Conservation (phyloP, 1,284 basidiomycete genomes). For the Mycosarcoma mackinlayi region DNA sequence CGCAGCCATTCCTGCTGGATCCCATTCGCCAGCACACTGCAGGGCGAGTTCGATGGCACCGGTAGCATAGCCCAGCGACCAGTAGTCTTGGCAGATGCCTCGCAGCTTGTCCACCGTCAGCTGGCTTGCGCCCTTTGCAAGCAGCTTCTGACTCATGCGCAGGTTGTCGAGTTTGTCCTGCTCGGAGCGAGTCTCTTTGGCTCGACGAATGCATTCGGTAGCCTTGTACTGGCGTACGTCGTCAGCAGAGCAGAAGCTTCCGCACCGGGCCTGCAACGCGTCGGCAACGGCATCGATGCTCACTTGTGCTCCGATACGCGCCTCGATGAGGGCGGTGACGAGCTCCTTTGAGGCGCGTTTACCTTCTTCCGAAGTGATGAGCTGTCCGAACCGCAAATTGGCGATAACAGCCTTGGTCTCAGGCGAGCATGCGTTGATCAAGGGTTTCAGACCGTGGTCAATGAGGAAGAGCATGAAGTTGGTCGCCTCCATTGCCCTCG, state of each 20-base stretch:
- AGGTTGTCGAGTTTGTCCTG: constrained; percentile 37
- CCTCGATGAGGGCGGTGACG: constrained; percentile 84
- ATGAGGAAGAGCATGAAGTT: constrained; percentile 90
- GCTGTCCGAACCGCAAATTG: constrained; percentile 55
- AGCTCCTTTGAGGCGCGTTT: constrained; percentile 82
- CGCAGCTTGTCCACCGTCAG: constrained; percentile 85
- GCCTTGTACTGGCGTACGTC: constrained; percentile 99
- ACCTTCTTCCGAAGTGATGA: constrained; percentile 81
- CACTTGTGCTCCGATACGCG: constrained; percentile 94
- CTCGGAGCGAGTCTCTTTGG: constrained; percentile 82
- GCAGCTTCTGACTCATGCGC: constrained; percentile 72
- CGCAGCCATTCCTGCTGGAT: constrained; percentile 74
- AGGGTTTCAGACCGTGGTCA: constrained; percentile 88
- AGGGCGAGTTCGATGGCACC: constrained; percentile 89
- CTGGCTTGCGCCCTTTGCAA: constrained; percentile 85
- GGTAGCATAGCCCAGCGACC: constrained; percentile 81
- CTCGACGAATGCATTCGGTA: constrained; percentile 89
- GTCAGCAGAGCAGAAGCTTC: constrained; percentile 96
- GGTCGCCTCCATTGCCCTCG: constrained; percentile 74
- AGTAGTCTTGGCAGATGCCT: constrained; percentile 87
- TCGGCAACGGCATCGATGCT: constrained; percentile 97
- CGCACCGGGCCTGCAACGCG: constrained; percentile 90
- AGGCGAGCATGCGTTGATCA: constrained; percentile 73
- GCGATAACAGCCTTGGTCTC: constrained; percentile 49
- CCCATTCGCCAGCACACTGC: constrained; percentile 82